These are phyloP conservation scores for Coccomyxa subellipsoidea DNA, from an alignment of 163 green algal species.

Conservation along the genomic window DNA sequence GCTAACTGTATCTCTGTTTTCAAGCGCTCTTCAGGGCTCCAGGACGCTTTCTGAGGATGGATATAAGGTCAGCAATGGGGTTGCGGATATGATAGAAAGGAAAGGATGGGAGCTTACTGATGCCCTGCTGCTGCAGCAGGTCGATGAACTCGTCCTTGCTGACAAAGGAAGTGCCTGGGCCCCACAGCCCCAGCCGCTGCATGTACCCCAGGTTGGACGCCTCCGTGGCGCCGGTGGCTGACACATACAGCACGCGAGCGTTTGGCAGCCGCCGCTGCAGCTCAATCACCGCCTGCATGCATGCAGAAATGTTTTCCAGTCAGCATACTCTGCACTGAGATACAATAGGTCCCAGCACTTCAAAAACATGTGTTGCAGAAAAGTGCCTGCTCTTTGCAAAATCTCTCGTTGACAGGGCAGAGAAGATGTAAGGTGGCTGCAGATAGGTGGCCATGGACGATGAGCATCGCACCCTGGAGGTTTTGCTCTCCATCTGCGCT, in stretches of 20 bases:
- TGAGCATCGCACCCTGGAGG: constrained; percentile 17
- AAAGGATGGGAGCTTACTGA: neutral
- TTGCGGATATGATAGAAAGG: neutral
- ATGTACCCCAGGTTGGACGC: constrained; percentile 52
- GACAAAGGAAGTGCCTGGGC: constrained; percentile 27
- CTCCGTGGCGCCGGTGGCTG: constrained; percentile 48
- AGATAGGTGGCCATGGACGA: neutral
- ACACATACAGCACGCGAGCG: constrained; percentile 44
- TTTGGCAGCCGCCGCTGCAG: constrained; percentile 37
- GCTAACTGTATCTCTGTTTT: no score
- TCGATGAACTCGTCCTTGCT: constrained; percentile 25
- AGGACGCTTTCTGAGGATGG: no score
- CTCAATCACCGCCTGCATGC: constrained; percentile 42
- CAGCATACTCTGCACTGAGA: no score
- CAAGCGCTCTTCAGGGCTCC: no score
- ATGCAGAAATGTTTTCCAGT: no score
- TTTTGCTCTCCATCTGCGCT: constrained; percentile 33
- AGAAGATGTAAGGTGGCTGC: no score
- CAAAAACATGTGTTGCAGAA: no score
- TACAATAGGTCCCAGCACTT: no score
- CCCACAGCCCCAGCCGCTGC: constrained; percentile 51
- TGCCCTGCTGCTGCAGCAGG: neutral
- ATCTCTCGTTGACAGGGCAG: no score
- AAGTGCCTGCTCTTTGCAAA: no score
- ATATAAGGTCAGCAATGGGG: no score